phyloP scores from a whole-genome alignment of 2,329 filamentous ascomycete genomes.

The Lachnellula suecica region DNA sequence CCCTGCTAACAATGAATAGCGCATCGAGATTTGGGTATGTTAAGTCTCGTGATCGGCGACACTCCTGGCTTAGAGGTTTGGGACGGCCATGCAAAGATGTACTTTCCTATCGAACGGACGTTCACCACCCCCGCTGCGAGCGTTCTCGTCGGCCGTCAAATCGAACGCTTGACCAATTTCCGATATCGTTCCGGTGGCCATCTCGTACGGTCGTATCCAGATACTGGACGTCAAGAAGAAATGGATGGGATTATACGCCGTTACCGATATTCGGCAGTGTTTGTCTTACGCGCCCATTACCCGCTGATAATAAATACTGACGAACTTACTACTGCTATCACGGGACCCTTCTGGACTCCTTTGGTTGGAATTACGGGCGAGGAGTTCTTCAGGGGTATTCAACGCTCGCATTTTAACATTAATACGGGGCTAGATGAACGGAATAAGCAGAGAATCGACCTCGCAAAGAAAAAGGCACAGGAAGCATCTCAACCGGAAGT shows the following conservation, averaged over 20 bases:
- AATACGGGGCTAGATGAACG: constrained; percentile 21
- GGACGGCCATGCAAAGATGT: constrained; percentile 13
- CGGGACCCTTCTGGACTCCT: constrained; percentile 19
- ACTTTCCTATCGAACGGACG: constrained; percentile 23
- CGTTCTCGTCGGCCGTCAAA: constrained; percentile 25
- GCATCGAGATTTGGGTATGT: constrained; percentile 26
- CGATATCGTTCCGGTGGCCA: constrained; percentile 24
- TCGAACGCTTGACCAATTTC: constrained; percentile 23
- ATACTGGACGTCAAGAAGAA: neutral
- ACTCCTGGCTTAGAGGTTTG: constrained; percentile 28
- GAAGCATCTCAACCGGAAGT: neutral
- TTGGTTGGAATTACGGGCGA: constrained; percentile 17
- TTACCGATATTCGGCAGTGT: constrained; percentile 28
- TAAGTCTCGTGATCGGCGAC: constrained; percentile 28
- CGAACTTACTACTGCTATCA: constrained; percentile 23
- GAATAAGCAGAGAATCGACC: constrained; percentile 19
- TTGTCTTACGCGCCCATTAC: constrained; percentile 28
- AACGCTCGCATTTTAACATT: constrained; percentile 25
- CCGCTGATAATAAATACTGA: constrained; percentile 23
- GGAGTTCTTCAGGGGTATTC: constrained; percentile 19
- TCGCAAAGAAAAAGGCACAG: constrained; percentile 18
- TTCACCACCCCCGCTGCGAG: constrained; percentile 16
- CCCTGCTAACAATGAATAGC: constrained; percentile 13
- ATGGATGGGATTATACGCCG: neutral
- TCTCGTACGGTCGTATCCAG: constrained; percentile 23